Evolutionary conservation across 2,329 filamentous ascomycete species (phyloP).

Genomic region (Metarhizium anisopliae): DNA sequence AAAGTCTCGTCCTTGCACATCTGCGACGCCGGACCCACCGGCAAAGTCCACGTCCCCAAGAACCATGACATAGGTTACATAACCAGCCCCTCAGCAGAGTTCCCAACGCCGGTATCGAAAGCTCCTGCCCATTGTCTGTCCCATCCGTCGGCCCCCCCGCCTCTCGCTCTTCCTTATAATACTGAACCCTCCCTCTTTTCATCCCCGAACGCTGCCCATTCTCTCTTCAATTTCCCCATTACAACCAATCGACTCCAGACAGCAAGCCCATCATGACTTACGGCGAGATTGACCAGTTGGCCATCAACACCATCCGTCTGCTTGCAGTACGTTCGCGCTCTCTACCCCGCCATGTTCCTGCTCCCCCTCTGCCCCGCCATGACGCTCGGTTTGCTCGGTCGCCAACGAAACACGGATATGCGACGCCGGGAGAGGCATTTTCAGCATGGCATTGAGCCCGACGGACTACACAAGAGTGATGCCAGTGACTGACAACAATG

Average conservation of each 20-base stretch:
- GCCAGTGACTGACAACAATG: neutral
- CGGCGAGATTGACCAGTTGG: conserved; percentile 77
- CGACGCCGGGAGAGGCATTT: neutral
- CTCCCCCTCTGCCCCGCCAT: conserved; percentile 18
- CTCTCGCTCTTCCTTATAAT: conserved; percentile 15
- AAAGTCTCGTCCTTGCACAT: neutral
- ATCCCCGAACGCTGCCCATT: conserved; percentile 10
- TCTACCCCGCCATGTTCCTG: conserved; percentile 17
- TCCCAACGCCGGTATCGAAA: conserved; percentile 1
- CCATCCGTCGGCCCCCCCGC: conserved; percentile 1
- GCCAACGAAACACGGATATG: neutral
- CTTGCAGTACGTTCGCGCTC: conserved; percentile 67
- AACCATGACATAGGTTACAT: conserved; percentile 19
- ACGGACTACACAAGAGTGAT: neutral
- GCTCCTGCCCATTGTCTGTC: neutral
- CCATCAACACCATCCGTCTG: conserved; percentile 96
- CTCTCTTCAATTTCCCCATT: conserved; percentile 11
- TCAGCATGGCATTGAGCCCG: conserved; percentile 2
- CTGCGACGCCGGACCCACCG: conserved; percentile 7
- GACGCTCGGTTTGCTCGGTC: conserved; percentile 5
- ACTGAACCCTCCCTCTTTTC: conserved; percentile 19
- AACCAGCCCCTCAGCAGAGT: conserved; percentile 16
- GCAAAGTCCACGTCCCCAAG: neutral
- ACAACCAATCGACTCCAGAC: conserved; percentile 8
- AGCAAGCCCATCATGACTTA: conserved; percentile 66